Evolutionary conservation across 768 basidiomycete genomes (phyloP), one percentile per base, ranked within the genome.

Genomic region (Thelephora aurantiotincta): DNA sequence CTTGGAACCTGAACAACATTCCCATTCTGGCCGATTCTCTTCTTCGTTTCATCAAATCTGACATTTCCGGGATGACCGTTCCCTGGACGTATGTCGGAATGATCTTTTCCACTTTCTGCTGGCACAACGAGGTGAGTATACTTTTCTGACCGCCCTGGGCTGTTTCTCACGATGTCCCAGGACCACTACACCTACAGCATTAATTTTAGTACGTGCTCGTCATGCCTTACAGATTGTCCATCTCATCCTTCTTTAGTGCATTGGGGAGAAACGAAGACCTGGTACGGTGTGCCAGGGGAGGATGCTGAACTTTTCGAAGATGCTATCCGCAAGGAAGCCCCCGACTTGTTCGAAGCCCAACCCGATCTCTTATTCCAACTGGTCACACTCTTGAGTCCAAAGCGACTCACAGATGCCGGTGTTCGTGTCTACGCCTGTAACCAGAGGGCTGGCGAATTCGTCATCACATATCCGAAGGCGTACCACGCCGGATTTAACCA

Each of bases 81-180:
- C 93, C 93, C 11, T 97, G 92, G 93, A 96, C 89, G 34, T 99
- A 99, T 62, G 90, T 98, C 51, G 96, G 96, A 43, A 98, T 98
- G 94, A 73, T 91, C 14, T 99, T 99, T 62, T 94, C 93, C 12
- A 94, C 96, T 2, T 99, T 99, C 64, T 98, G 94, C 61, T 99
- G 96, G 96, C 96, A 99, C 66, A 99, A 99, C 58, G 93, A 91
- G 77, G 87, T 86, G 38, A 18, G 7, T 22, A 9, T 14, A 9
- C 22, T 14, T 14, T 41, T 41, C 9, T 16, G 26, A 20, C 49
- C 20, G 26, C 9, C 42, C 23, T 26, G 12, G 18, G 11, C 9
- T 13, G 2, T 47, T 45, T 36, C 47, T 46, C 19, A 35, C 35
- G 11, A 35, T 50, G 51, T 48, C 46, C 11, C 59, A 96, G 82